Conservation (phyloP, 2,329 filamentous ascomycete genomes). For the Trichoderma atroviride region DNA sequence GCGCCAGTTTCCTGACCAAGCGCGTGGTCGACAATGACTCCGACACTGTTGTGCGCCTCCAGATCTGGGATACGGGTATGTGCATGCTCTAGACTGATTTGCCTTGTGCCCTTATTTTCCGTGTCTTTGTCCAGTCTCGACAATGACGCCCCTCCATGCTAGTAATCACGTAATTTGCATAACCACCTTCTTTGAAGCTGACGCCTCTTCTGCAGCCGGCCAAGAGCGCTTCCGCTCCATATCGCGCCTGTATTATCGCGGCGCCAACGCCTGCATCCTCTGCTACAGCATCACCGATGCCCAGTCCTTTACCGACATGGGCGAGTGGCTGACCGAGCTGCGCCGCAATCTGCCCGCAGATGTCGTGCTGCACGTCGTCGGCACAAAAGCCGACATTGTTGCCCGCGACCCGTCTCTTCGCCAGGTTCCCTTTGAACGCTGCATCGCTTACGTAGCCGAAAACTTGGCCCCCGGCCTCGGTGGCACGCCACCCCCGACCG, state of each 20-base stretch:
- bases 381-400: constrained; percentile 90
- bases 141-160: background rate
- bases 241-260: constrained; percentile 92
- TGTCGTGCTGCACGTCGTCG: constrained; percentile 90
- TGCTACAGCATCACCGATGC: constrained; percentile 94
- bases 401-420: constrained; percentile 76
- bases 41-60: constrained; percentile 83
- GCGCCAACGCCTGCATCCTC: constrained; percentile 88
- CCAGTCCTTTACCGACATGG: constrained; percentile 87
- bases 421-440: constrained; percentile 90
- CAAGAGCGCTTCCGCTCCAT: constrained; percentile 96
- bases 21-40: constrained; percentile 80
- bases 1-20: constrained; percentile 79
- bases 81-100: constrained; percentile 18
- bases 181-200: background rate
- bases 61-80: constrained; percentile 90
- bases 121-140: background rate
- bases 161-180: constrained; percentile 1
- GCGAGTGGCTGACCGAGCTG: constrained; percentile 84
- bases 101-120: constrained; percentile 11
- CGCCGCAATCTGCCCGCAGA: constrained; percentile 75
- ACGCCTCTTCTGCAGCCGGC: constrained; percentile 57
- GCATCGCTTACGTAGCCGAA: constrained; percentile 93
- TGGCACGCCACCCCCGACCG: constrained; percentile 68
- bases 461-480: constrained; percentile 75